Percentiles rank a stretch among this genome's conserved stretches.
phyloP scores from a whole-genome alignment of 441 rosid genomes.

The Gossypium laxum region DNA sequence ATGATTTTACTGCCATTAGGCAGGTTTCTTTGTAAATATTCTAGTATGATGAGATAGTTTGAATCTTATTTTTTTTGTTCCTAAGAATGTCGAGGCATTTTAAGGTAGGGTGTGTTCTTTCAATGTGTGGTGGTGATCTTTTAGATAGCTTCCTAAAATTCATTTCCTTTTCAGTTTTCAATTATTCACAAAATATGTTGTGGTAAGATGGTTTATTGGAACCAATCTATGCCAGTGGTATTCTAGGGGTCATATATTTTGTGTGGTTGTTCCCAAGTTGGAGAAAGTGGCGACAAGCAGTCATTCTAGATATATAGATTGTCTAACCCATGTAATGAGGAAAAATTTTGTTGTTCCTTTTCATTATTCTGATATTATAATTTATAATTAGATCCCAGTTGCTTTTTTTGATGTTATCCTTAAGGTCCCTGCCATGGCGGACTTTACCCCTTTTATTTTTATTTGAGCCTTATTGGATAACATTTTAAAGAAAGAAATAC shows the following conservation, averaged over 20 bases:
- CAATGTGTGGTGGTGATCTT: background rate
- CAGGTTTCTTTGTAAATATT: background rate
- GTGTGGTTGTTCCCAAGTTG: background rate
- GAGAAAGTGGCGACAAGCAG: background rate
- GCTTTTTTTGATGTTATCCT: background rate
- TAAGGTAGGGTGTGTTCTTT: background rate
- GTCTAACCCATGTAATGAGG: background rate
- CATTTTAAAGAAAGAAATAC: background rate
- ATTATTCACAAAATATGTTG: slow-evolving; percentile 1
- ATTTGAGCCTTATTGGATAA: background rate
- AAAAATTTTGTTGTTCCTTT: background rate
- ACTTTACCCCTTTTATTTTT: background rate
- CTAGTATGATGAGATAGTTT: background rate
- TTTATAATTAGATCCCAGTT: background rate
- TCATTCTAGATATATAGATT: background rate
- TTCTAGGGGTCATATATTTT: background rate
- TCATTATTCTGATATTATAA: background rate
- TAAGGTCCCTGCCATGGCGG: background rate
- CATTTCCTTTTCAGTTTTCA: background rate
- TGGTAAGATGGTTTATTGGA: slow-evolving; percentile 2
- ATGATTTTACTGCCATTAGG: background rate
- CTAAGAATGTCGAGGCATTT: background rate
- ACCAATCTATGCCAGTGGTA: background rate
- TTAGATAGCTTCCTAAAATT: background rate
- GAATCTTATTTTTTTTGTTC: background rate